These are phyloP conservation scores for Arabidopsis lyrata DNA, from an alignment of 441 rosid species.

Conservation along the genomic window DNA sequence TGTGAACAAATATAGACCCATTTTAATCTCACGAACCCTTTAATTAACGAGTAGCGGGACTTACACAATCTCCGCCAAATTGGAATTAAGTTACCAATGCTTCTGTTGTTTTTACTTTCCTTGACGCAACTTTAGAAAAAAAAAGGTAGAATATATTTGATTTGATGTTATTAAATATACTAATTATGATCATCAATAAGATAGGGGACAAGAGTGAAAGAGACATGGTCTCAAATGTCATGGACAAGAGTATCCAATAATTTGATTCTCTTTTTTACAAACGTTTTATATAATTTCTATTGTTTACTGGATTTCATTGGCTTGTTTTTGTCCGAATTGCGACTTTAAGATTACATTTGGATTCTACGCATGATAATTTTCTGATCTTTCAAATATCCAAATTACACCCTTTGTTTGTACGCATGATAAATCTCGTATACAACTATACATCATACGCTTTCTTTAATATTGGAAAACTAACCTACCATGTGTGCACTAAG, in stretches of 20 bases:
- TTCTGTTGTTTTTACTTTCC: slow-evolving; percentile 19
- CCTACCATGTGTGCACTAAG: background rate
- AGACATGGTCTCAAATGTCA: slow-evolving; percentile 44
- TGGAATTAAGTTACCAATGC: slow-evolving; percentile 24
- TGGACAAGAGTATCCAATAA: slow-evolving; percentile 46
- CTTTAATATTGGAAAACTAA: background rate
- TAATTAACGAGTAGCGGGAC: too few species aligned
- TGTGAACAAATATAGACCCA: too few species aligned
- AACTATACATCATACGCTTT: too few species aligned
- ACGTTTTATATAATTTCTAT: background rate
- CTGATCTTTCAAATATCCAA: background rate
- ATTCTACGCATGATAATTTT: slow-evolving; percentile 8
- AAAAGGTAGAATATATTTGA: slow-evolving; percentile 35
- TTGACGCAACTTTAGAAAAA: background rate
- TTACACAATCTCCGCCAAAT: background rate
- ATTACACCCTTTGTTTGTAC: background rate
- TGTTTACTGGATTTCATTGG: slow-evolving; percentile 12
- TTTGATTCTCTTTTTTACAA: slow-evolving; percentile 38
- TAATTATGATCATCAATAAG: slow-evolving; percentile 35
- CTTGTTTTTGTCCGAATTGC: slow-evolving; percentile 25
- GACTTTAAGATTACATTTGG: slow-evolving; percentile 4
- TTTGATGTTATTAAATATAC: slow-evolving; percentile 37
- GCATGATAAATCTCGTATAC: background rate
- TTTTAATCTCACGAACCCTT: too few species aligned
- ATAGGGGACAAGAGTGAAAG: slow-evolving; percentile 47